Base-by-base conservation (phyloP, 2,329 filamentous ascomycete species). In the Saccharata proteae region DNA sequence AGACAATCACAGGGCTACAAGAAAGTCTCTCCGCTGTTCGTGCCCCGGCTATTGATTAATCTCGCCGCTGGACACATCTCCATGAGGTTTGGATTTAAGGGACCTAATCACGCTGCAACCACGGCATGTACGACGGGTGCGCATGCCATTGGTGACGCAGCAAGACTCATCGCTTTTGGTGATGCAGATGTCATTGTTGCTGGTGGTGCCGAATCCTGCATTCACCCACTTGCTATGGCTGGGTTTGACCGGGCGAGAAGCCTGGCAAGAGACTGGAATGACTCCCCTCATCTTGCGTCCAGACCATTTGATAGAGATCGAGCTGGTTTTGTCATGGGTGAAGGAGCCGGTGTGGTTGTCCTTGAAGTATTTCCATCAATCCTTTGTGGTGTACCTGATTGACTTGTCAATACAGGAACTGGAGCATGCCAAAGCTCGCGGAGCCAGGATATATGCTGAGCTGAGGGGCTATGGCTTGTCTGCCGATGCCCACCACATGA, bases 71-170 rank as follows among this genome's bases (percentile, higher is more conserved):
- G 90, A 1, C 88, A 96, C 51, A 76, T 96, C 21, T 88, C 88
- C 16, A 96, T 98, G 77, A 80, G 76, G 44, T 77, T 90, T 58
- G 82, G 84, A 12, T 80, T 98, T 48, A 74, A 67, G 54, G 90
- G 90, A 0, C 90, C 90, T 4, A 94, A 93, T 49, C 90, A 94
- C 56, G 74, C 88, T 2, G 84, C 74, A 22, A 93, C 88, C 0
- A 98, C 90, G 9, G 90, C 90, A 36, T 98, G 90, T 54, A 96
- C 90, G 1, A 98, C 90, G 0, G 90, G 90, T 8, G 83, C 88
- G 1, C 90, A 98, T 59, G 85, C 86, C 2, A 77, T 98, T 29
- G 90, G 88, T 12, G 90, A 98, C 53, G 90, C 90, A 5, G 77
- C 81, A n/a, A 75, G 88, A 12, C 83, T 94, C 51, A 88, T 98